Percentiles rank a stretch among this genome's conserved stretches.
phyloP scores from a whole-genome alignment of 1,284 basidiomycete genomes.

The Microbotryum scabiosae region DNA sequence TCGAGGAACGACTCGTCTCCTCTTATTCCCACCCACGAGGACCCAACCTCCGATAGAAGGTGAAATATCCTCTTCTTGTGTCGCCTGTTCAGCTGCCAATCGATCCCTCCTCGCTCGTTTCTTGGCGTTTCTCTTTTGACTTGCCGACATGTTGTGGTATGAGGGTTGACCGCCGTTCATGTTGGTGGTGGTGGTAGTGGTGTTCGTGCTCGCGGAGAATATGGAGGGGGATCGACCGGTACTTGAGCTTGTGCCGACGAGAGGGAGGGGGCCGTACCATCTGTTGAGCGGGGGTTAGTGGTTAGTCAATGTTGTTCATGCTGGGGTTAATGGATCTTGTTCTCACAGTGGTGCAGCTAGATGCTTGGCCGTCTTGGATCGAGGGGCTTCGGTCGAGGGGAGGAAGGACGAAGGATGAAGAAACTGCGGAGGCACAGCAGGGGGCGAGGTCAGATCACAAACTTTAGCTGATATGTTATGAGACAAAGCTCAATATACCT shows the following conservation, averaged over 20 bases:
- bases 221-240: not conserved
- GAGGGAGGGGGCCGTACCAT: conserved; percentile 22
- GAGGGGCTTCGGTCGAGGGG: conserved; percentile 12
- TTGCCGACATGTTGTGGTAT: too few relatives aligned
- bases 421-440: not conserved
- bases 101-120: conserved; percentile 20
- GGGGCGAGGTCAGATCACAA: not conserved
- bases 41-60: not conserved
- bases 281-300: not conserved
- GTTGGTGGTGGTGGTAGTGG: not conserved
- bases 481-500: too few relatives aligned
- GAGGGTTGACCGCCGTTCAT: not conserved
- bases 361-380: conserved; percentile 5
- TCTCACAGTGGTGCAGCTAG: conserved; percentile 20
- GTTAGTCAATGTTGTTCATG: not conserved
- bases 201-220: not conserved
- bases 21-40: too few relatives aligned
- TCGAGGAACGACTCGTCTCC: too few relatives aligned
- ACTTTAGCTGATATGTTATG: too few relatives aligned
- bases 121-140: not conserved
- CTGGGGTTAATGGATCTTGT: not conserved
- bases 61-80: conserved; percentile 13
- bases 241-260: conserved; percentile 11
- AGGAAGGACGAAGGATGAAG: conserved; percentile 15
- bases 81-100: conserved; percentile 19